Evolutionary conservation across 345 rosid genomes (phyloP).

Genomic region (Eucalyptus urophylla): DNA sequence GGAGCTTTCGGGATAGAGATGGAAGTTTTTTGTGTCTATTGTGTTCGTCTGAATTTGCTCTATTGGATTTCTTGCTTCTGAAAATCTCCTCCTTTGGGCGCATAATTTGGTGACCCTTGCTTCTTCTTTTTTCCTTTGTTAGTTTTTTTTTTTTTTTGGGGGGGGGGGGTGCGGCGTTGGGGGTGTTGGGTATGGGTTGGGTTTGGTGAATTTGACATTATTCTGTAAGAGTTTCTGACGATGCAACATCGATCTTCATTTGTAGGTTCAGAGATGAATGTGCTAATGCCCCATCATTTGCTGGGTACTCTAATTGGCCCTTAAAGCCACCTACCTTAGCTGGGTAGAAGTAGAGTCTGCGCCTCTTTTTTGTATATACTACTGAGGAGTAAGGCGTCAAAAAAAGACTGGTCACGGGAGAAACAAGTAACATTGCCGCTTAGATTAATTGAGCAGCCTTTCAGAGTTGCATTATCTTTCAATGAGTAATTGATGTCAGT

Average conservation of each 20-base stretch:
- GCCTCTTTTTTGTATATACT: too few species aligned
- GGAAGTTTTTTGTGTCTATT: background rate
- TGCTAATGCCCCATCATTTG: background rate
- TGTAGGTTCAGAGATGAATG: background rate
- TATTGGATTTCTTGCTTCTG: background rate
- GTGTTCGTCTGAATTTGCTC: background rate
- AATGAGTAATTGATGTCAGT: too few species aligned
- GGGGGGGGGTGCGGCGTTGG: background rate
- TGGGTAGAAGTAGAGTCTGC: too few species aligned
- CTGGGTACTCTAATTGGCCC: too few species aligned
- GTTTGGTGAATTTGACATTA: background rate
- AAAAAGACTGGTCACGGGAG: too few species aligned
- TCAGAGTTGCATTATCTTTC: too few species aligned
- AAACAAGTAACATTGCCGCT: too few species aligned
- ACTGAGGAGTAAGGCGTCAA: too few species aligned
- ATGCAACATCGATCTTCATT: background rate
- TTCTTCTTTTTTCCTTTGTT: background rate
- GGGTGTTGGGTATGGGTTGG: too few species aligned
- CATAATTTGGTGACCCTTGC: background rate
- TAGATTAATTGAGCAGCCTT: too few species aligned
- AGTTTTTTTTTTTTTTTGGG: too few species aligned
- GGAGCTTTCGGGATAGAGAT: background rate
- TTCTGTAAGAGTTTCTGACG: background rate
- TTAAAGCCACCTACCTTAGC: too few species aligned
- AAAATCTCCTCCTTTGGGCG: background rate